phyloP scores from a whole-genome alignment of 495 filamentous ascomycete species.

The Elaphomyces granulatus region DNA sequence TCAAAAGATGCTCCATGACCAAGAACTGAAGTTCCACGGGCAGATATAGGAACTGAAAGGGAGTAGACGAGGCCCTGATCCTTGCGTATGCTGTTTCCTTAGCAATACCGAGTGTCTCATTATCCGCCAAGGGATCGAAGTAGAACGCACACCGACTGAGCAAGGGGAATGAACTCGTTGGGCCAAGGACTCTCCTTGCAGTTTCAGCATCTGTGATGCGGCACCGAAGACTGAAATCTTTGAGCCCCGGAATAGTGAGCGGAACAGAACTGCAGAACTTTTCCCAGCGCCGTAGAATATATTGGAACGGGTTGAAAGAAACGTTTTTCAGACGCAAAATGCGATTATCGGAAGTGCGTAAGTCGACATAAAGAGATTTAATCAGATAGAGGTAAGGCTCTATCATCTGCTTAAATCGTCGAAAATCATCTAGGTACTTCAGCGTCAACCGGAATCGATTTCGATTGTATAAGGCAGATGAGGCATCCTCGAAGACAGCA shows the following conservation, averaged over 20 bases:
- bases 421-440: slow-evolving; percentile 6
- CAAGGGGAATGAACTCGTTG: slow-evolving; percentile 9
- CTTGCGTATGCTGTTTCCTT: slow-evolving; percentile 4
- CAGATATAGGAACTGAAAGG: slow-evolving; percentile 14
- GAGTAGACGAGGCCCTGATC: background rate
- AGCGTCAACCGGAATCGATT: slow-evolving; percentile 12
- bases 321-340: slow-evolving; percentile 4
- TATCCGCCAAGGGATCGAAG: slow-evolving; percentile 6
- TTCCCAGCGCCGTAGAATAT: slow-evolving; percentile 8
- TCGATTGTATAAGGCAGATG: slow-evolving; percentile 6
- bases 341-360: slow-evolving; percentile 10
- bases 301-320: slow-evolving; percentile 5
- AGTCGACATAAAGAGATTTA: slow-evolving; percentile 12
- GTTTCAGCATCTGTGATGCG: slow-evolving; percentile 11
- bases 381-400: slow-evolving; percentile 7
- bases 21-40: slow-evolving; percentile 18
- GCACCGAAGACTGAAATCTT: slow-evolving; percentile 13
- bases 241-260: slow-evolving; percentile 9
- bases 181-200: slow-evolving; percentile 7
- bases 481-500: slow-evolving; percentile 6
- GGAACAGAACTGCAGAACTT: slow-evolving; percentile 9
- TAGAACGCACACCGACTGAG: slow-evolving; percentile 13
- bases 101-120: slow-evolving; percentile 8
- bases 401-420: slow-evolving; percentile 6
- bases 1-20: slow-evolving; percentile 13